Base-by-base conservation (phyloP, 148 eudicot genomes). In the Fagopyrum homotropicum region DNA sequence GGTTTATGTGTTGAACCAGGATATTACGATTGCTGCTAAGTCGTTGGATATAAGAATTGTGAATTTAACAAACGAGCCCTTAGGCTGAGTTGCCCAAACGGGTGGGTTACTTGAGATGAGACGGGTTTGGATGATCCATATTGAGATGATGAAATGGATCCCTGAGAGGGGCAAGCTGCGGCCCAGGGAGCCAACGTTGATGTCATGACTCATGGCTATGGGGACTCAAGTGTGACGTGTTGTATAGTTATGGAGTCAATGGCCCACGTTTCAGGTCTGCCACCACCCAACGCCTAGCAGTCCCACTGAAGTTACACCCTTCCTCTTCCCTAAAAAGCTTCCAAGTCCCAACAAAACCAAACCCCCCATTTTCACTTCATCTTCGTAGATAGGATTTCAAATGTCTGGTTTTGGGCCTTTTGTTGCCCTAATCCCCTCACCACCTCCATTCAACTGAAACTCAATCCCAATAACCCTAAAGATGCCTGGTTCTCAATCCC, bases 251-350 rank as follows among this genome's bases (percentile, higher is more conserved):
- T 17, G 40, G 9, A 9, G 4, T 35, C 40, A 60, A 60, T 60
- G 66, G 66, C 66, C 66, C 66, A 60, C 66, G 66, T 60, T 60
- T 60, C 66, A 60, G 43, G 66, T 60, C 66, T 60, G 66, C 66
- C 66, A 60, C 66, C 66, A 60, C 66, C 66, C 66, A 60, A 60
- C 66, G 12, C 66, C 66, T 19, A 60, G 40, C 66, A 22, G 12
- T 60, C 66, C 66, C 40, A 22, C 40, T 59, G 35, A 16, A 16
- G 9, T 60, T 17, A 9, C 66, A 26, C 22, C 26, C 12, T 7
- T 35, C 22, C 14, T 22, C 40, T 60, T 5, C 7, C 35, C 35
- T 49, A 49, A 49, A 49, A 14, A 49, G 12, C 11, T 49, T 49
- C 52, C 52, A 8, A 49, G 52, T 49, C 52, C 52, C 52, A 49